A percentile compares a stretch with the other conserved stretches of the same genome.
These are phyloP conservation scores for Colletotrichum plurivorum DNA, from an alignment of 2,329 filamentous ascomycete species.

Conservation along the genomic window DNA sequence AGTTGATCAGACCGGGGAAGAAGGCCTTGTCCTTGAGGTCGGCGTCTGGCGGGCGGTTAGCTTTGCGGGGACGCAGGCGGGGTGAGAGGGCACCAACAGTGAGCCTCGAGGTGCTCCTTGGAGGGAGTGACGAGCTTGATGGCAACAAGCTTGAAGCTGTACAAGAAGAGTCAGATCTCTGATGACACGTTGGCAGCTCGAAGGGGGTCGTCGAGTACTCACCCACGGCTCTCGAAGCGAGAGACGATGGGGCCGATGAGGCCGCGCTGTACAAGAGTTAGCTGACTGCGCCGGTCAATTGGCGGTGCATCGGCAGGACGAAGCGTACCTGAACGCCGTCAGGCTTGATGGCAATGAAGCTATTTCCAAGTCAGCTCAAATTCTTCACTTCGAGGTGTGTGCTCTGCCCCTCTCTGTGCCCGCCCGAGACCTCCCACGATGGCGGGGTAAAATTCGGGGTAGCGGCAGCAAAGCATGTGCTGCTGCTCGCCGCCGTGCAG, in stretches of 20 bases:
- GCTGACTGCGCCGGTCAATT: slow-evolving; percentile 25
- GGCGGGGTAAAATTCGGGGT: slow-evolving; percentile 49
- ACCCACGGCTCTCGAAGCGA: slow-evolving; percentile 98
- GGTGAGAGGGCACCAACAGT: slow-evolving; percentile 73
- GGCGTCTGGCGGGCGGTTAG: slow-evolving; percentile 69
- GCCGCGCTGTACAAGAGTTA: slow-evolving; percentile 77
- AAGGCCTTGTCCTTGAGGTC: slow-evolving; percentile 96
- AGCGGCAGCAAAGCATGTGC: not conserved
- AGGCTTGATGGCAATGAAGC: slow-evolving; percentile 99
- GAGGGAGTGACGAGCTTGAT: slow-evolving; percentile 93
- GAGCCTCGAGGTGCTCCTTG: slow-evolving; percentile 97
- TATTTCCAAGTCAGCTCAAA: slow-evolving; percentile 53
- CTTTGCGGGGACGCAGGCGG: slow-evolving; percentile 34
- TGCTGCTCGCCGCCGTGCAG: not conserved
- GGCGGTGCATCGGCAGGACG: slow-evolving; percentile 21
- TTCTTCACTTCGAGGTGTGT: slow-evolving; percentile 26
- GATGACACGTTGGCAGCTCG: not conserved
- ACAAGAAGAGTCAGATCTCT: slow-evolving; percentile 21
- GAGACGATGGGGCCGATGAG: slow-evolving; percentile 97
- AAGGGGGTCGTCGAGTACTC: slow-evolving; percentile 51
- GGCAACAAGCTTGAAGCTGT: slow-evolving; percentile 96
- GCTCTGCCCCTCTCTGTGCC: slow-evolving; percentile 26
- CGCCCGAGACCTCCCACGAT: slow-evolving; percentile 42
- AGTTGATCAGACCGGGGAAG: slow-evolving; percentile 94
- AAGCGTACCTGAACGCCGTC: slow-evolving; percentile 94